Base-by-base conservation (phyloP, 1,284 basidiomycete species). In the Irpex rosettiformis region DNA sequence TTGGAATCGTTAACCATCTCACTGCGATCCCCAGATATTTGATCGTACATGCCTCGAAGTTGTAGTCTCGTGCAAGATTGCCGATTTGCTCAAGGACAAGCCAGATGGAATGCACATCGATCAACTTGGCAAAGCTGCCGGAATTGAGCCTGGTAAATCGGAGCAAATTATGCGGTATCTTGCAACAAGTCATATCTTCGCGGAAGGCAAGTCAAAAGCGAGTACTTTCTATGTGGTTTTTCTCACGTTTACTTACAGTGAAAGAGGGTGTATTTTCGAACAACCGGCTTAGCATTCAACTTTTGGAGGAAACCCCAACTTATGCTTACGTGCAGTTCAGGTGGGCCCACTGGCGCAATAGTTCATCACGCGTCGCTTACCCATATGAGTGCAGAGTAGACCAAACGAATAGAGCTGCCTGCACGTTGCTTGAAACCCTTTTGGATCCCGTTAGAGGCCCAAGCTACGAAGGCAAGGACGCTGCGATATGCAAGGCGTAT, bases 261-360 rank as follows among this genome's bases (percentile, higher is more conserved):
- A 2, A 62, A 65, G 6, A 18, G 13, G 24, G 24, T 68, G 55
- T 70, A 71, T 65, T 25, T 69, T 65, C 11, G 73, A 74, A 55
- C 60, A 72, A 27, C 70, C 28, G 28, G 43, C 29, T 45, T 48
- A 47, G 11, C 30, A 45, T 37, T 8, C 8, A 18, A 33, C 30
- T 77, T 13, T 7, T 47, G 7, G 8, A 10, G 18, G 43, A 47
- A 7, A 18, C 11, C 18, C 43, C 43, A 8, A 18, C 18, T 8
- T 47, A 7, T n/a, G 8, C 43, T 8, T 18, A 8, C 33, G n/a
- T n/a, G n/a, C n/a, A n/a, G n/a, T n/a, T n/a, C n/a, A n/a, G 43
- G 18, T 18, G 8, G 16, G 43, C 43, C 16, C 7, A 8, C 11
- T 18, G 43, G 11, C 7, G 18, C 11, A 8, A 47, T 13, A 18